phyloP scores from a whole-genome alignment of 1,139 yeast genomes.

The Taphrina confusa region DNA sequence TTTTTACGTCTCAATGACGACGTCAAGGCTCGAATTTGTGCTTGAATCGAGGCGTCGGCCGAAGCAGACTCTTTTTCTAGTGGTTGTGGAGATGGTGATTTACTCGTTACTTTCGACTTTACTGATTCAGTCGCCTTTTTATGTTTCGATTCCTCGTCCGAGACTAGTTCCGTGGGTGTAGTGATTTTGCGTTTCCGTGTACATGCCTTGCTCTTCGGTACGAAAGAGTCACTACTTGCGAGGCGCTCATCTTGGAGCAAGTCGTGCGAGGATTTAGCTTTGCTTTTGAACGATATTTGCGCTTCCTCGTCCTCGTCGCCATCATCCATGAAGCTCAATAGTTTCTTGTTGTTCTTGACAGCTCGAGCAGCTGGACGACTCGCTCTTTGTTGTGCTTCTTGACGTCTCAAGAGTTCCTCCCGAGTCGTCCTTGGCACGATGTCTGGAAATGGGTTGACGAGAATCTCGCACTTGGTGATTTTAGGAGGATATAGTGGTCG shows the following conservation, averaged over 20 bases:
- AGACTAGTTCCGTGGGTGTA: not conserved
- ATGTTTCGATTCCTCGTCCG: not conserved
- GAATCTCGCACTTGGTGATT: slow-evolving; percentile 51
- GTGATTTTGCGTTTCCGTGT: slow-evolving; percentile 9
- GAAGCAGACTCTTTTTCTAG: not conserved
- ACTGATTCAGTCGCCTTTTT: not conserved
- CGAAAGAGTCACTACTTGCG: slow-evolving; percentile 30
- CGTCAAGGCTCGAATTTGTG: slow-evolving; percentile 30
- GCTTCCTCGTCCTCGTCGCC: slow-evolving; percentile 44
- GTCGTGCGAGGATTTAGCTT: slow-evolving; percentile 56
- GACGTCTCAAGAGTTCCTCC: slow-evolving; percentile 39
- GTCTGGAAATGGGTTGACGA: slow-evolving; percentile 57
- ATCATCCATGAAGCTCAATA: slow-evolving; percentile 46
- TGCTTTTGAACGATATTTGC: slow-evolving; percentile 34
- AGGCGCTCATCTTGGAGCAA: slow-evolving; percentile 46
- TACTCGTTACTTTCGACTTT: not conserved
- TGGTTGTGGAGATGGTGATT: slow-evolving; percentile 1
- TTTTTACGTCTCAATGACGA: slow-evolving; percentile 19
- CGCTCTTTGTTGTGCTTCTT: slow-evolving; percentile 38
- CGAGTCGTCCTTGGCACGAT: slow-evolving; percentile 42
- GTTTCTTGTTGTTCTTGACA: slow-evolving; percentile 44
- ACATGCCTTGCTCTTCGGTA: slow-evolving; percentile 28
- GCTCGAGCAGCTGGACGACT: slow-evolving; percentile 43
- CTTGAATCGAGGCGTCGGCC: slow-evolving; percentile 4
- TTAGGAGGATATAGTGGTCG: slow-evolving; percentile 58